Evolutionary conservation across 768 basidiomycete genomes (phyloP), one percentile per base, ranked within the genome.

Genomic region (Termitomyces sp.): DNA sequence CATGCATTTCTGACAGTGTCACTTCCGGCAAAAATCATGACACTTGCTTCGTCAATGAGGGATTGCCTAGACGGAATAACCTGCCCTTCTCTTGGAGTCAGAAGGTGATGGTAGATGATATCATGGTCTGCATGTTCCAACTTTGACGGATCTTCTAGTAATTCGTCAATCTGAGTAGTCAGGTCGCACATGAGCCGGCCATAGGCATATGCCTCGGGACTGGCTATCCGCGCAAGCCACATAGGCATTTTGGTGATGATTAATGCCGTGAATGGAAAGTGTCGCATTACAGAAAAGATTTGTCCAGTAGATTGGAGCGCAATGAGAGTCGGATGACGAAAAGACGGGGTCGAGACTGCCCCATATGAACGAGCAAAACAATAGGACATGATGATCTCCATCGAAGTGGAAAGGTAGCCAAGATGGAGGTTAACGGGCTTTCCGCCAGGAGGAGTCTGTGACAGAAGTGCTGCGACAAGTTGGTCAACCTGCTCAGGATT

Each of bases 1-100:
- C 73, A 72, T 1, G 72, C 65, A 55, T 77, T 74, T 16, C 72
- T 76, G 14, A 73, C 71, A 4, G 77, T 78, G 58, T 78, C 79
- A 25, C 72, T 72, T 7, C 79, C 79, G 7, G 79, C 79, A 42
- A 73, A 73, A 4, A 70, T 60, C 58, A 76, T 59, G 47, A 68
- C 69, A 39, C 72, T 61, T 6, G 69, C 73, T 57, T 76, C 72
- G 44, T 75, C 70, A 25, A 72, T 58, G 21, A 76, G 70, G 67
- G 70, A 72, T 7, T 68, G 62, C 12, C 68, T 67, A 14, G 69
- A 66, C 14, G 71, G 69, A 37, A 69, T 68, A 11, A 68, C 55
- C 12, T 19, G 41, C 16, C 21, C 40, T 12, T 25, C 41, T 37
- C 27, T n/a, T 1, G 21, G 27, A 35, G 28, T 70, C 37, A 74